Evolutionary conservation across 352 stramenopile genomes (phyloP).

Genomic region (Globisporangium megalacanthum): DNA sequence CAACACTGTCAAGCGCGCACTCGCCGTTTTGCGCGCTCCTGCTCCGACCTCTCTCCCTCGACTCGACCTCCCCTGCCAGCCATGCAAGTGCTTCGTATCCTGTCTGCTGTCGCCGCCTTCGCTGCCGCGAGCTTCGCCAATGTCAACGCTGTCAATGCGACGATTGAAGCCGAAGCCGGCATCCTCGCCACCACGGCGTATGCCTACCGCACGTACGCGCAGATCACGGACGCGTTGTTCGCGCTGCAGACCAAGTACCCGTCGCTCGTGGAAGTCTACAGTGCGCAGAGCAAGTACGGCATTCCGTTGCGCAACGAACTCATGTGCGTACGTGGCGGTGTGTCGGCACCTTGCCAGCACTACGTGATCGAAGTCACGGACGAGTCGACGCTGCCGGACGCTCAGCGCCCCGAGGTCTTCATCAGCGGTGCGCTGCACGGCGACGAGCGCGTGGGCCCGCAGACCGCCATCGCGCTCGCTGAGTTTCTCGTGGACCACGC

Average conservation of each 20-base stretch:
- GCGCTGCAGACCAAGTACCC: conserved; percentile 59
- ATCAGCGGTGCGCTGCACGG: conserved; percentile 95
- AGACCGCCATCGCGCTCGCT: conserved; percentile 87
- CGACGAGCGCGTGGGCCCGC: conserved; percentile 92
- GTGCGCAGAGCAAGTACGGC: conserved; percentile 79
- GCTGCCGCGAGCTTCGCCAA: neutral
- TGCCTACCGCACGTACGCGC: conserved; percentile 59
- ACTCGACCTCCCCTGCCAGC: neutral
- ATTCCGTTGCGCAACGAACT: conserved; percentile 71
- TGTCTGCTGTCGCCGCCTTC: conserved; percentile 2
- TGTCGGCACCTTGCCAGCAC: conserved; percentile 70
- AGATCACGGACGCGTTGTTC: conserved; percentile 62
- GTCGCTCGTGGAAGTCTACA: conserved; percentile 67
- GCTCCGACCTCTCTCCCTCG: neutral
- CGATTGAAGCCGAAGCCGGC: neutral
- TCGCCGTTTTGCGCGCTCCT: conserved; percentile 5
- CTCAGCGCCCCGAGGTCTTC: conserved; percentile 91
- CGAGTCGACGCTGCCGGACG: conserved; percentile 69
- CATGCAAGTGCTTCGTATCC: conserved; percentile 5
- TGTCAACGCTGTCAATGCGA: neutral
- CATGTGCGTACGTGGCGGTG: conserved; percentile 46
- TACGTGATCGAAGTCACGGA: conserved; percentile 87
- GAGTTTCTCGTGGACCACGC: conserved; percentile 76
- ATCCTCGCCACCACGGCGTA: conserved; percentile 15
- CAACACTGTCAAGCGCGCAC: neutral